These are phyloP conservation scores for Botryotinia convoluta DNA, from an alignment of 2,329 filamentous ascomycete species.

Conservation along the genomic window DNA sequence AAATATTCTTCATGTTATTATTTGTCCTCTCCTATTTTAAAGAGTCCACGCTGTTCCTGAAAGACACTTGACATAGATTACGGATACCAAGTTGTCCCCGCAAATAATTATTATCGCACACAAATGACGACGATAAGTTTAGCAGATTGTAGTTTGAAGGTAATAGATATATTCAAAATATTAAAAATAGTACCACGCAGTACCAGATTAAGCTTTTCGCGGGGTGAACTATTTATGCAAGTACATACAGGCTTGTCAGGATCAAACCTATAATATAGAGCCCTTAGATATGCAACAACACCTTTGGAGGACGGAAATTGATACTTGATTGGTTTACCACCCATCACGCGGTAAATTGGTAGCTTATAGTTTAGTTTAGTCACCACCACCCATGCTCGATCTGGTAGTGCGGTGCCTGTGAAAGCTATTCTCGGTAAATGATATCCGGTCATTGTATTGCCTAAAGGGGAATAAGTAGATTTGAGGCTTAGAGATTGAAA, in stretches of 20 bases:
- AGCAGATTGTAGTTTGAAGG: background rate
- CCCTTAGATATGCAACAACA: background rate
- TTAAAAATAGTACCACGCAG: background rate
- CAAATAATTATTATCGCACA: background rate
- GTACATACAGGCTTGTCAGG: background rate
- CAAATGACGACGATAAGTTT: accelerated
- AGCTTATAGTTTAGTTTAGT: background rate
- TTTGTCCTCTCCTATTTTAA: background rate
- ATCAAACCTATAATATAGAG: background rate
- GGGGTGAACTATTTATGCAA: background rate
- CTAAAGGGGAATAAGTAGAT: background rate
- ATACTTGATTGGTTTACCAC: background rate
- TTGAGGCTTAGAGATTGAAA: background rate
- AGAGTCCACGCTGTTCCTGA: background rate
- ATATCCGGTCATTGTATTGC: background rate
- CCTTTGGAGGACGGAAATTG: background rate
- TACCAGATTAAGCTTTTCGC: background rate
- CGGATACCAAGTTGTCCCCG: background rate
- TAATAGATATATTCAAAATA: accelerated
- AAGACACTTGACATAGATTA: background rate
- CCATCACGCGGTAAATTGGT: background rate
- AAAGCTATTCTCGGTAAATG: background rate
- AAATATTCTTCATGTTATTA: too few relatives aligned
- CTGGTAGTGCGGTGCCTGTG: background rate
- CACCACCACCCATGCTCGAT: background rate